Evolutionary conservation across 768 basidiomycete genomes (phyloP).

Genomic region (Pisolithus microcarpus): DNA sequence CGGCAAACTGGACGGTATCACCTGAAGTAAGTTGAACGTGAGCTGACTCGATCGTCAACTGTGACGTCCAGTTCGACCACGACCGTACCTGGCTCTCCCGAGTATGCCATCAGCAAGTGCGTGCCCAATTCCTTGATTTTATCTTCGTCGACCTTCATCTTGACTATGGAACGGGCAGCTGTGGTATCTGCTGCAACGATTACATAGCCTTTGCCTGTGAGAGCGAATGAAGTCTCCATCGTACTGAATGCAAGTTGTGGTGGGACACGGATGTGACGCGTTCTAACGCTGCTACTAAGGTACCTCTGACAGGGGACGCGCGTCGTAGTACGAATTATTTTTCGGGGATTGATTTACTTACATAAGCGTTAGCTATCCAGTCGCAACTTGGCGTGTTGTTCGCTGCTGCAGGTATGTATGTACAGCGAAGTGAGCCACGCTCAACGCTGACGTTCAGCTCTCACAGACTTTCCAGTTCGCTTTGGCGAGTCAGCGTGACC

Average conservation of each 20-base stretch:
- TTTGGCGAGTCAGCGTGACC: too few relatives aligned
- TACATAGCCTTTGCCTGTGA: constrained; percentile 90
- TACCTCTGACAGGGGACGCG: constrained; percentile 21
- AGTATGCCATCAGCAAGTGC: constrained; percentile 90
- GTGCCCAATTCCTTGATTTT: constrained; percentile 90
- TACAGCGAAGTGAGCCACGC: too few relatives aligned
- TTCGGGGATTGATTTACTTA: constrained; percentile 6
- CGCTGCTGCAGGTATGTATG: too few relatives aligned
- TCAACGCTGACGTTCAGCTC: too few relatives aligned
- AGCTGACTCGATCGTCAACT: neutral
- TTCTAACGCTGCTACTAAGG: constrained; percentile 7
- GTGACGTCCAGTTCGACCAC: constrained; percentile 13
- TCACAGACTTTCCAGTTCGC: too few relatives aligned
- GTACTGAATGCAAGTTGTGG: constrained; percentile 13
- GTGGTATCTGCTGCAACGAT: constrained; percentile 89
- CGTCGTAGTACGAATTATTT: too few relatives aligned
- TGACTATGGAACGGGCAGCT: constrained; percentile 86
- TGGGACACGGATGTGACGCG: constrained; percentile 1
- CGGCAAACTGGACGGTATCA: constrained; percentile 94
- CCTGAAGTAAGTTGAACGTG: constrained; percentile 38
- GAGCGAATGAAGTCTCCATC: constrained; percentile 90
- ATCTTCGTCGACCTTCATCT: constrained; percentile 96
- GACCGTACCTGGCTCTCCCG: constrained; percentile 79
- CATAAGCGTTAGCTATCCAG: too few relatives aligned
- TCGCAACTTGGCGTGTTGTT: neutral